phyloP scores from a whole-genome alignment of 2,329 filamentous ascomycete genomes.

The Botrytis byssoidea region DNA sequence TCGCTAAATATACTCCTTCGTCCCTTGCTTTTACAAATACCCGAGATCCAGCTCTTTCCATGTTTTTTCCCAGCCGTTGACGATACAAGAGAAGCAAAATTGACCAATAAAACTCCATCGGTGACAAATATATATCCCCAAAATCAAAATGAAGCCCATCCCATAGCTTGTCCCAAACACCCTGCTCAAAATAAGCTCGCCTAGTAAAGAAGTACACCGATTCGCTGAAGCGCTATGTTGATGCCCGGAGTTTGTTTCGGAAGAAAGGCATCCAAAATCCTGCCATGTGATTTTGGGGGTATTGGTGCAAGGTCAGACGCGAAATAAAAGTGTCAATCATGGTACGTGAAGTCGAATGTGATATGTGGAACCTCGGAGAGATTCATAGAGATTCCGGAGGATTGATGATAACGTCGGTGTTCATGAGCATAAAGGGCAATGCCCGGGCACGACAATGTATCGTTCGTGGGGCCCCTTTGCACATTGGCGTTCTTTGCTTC shows the following conservation, averaged over 20 bases:
- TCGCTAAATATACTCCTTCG: constrained; percentile 8
- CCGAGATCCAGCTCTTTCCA: constrained; percentile 10
- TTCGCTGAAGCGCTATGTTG: not conserved
- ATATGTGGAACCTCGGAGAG: not conserved
- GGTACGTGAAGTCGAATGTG: not conserved
- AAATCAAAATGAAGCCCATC: constrained; percentile 1
- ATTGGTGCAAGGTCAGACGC: not conserved
- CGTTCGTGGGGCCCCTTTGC: constrained; percentile 67
- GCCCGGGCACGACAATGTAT: constrained; percentile 68
- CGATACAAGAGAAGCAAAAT: not conserved
- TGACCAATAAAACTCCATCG: not conserved
- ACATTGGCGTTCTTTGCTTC: constrained; percentile 58
- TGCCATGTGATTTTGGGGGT: not conserved
- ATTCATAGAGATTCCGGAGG: not conserved
- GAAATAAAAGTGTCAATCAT: not conserved
- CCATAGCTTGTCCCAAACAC: constrained; percentile 3
- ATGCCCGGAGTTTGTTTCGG: not conserved
- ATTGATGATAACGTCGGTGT: not conserved
- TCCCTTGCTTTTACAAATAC: constrained; percentile 4
- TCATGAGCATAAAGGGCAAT: constrained; percentile 53
- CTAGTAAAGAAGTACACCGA: not conserved
- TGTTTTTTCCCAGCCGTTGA: not conserved
- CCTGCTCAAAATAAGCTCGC: constrained; percentile 5
- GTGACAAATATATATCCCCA: not conserved
- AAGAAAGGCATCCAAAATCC: not conserved